A percentile compares a stretch with the other conserved stretches of the same genome.
phyloP scores from a whole-genome alignment of 352 stramenopile species.

The Globisporangium parvum region DNA sequence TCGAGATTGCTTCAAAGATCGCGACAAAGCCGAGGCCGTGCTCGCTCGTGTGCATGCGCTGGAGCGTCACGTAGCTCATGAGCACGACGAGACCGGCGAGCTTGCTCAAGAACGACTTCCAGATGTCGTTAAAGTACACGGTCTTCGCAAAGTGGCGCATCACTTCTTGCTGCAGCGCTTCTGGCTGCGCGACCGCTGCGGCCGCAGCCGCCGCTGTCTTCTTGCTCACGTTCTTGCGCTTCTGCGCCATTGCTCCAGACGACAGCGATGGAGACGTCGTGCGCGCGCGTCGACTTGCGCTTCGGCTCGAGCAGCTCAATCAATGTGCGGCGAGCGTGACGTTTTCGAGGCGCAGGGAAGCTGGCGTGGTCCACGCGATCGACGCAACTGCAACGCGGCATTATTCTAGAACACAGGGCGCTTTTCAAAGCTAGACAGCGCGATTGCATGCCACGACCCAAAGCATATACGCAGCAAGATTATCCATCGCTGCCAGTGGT shows the following conservation, averaged over 20 bases:
- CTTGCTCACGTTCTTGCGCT: constrained; percentile 14
- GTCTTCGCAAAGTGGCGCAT: constrained; percentile 80
- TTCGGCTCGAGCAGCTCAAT: neutral
- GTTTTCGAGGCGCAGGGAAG: neutral
- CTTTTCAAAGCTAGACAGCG: neutral
- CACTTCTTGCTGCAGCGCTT: constrained; percentile 56
- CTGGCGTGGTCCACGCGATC: neutral
- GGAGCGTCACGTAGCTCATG: constrained; percentile 56
- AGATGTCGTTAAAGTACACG: constrained; percentile 82
- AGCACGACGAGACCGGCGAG: constrained; percentile 60
- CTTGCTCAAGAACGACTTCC: constrained; percentile 79
- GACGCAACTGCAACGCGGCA: neutral
- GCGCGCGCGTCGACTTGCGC: no score
- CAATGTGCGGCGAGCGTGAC: neutral
- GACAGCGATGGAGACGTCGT: no score
- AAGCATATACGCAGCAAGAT: neutral
- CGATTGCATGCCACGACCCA: neutral
- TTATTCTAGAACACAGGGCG: constrained; percentile 1
- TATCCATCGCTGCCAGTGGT: neutral
- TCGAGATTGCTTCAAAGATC: constrained; percentile 57
- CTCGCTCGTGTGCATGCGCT: constrained; percentile 45
- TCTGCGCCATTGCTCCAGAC: constrained; percentile 3
- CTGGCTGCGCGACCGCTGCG: constrained; percentile 14
- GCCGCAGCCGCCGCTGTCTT: constrained; percentile 4
- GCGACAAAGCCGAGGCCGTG: constrained; percentile 45